Evolutionary conservation across 1,284 basidiomycete genomes (phyloP).

Genomic region (Tetrapyrgos nigripes): DNA sequence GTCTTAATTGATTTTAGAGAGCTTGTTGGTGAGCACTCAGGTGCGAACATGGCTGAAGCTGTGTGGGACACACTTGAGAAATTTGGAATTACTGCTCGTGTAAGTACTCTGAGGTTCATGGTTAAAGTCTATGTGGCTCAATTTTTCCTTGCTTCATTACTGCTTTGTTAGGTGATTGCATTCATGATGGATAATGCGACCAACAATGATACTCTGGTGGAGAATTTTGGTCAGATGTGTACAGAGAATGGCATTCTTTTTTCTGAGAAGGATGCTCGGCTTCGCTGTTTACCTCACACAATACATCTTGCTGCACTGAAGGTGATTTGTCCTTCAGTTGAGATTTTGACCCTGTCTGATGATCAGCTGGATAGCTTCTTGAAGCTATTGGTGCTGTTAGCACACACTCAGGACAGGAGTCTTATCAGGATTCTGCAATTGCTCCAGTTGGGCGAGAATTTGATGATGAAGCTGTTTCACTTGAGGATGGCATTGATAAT

Average conservation of each 20-base stretch:
- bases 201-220: conserved; percentile 7
- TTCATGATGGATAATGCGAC: no score
- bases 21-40: conserved; percentile 23
- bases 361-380: conserved; percentile 25
- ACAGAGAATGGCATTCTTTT: not conserved
- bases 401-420: not conserved
- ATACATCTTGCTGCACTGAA: conserved; percentile 23
- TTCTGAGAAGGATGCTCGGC: not conserved
- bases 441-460: conserved; percentile 5
- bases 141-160: conserved; percentile 13
- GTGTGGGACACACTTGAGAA: conserved; percentile 20
- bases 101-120: conserved; percentile 9
- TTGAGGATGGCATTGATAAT: not conserved
- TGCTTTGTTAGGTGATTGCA: conserved; percentile 1
- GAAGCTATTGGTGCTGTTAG: conserved; percentile 33
- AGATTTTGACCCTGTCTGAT: not conserved
- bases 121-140: not conserved
- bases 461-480: not conserved
- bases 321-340: conserved; percentile 20
- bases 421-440: conserved; percentile 24
- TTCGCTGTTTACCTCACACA: not conserved
- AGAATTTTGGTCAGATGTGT: not conserved
- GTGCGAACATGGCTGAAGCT: conserved; percentile 24
- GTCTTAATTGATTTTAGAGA: conserved; percentile 20
- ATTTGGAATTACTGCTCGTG: conserved; percentile 12